Base-by-base conservation (phyloP, 2,329 filamentous ascomycete genomes). In the Trichoderma koningii region DNA sequence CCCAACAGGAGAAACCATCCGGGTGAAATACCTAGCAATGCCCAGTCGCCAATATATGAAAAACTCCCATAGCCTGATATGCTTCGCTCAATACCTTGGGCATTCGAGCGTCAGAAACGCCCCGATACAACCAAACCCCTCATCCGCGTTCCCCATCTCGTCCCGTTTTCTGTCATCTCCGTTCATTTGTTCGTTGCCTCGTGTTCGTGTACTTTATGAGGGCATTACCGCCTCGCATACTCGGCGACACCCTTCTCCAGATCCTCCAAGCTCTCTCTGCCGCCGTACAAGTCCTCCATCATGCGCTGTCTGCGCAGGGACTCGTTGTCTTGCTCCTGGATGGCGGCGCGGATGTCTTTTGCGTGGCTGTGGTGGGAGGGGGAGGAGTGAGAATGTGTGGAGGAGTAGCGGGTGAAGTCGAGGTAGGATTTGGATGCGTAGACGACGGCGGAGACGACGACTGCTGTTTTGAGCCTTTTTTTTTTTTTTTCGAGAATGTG, bases 261-360 rank as follows among this genome's bases (percentile, higher is more conserved):
- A 67, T 79, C 79, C 28, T 79, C 77, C 4, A 84, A 74, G 67
- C 78, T 83, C 30, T 79, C 79, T 15, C 81, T 77, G 66, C 82
- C 81, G 53, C 82, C 81, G 66, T 84, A 84, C 64, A 82, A 78
- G 42, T 83, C 78, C 73, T 82, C 75, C 67, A 84, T 73, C 63
- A 80, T 74, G 21, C 73, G 73, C 66, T 74, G 75, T 59, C 72
- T 73, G 59, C 76, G 75, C n/a, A 70, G 71, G 44, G 76, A 75
- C 50, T 76, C 69, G 63, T 73, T 73, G 64, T 80, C 76, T 19
- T 68, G 72, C 63, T 71, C 70, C 63, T 74, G 70, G 53, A 73
- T 70, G 53, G 70, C 73, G 52, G 72, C 71, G 23, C 69, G 66
- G 28, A 71, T 73, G 62, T 71, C 68, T 2, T 38, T 38, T 38